A percentile compares a stretch with the other conserved stretches of the same genome.
Evolutionary conservation across 2,329 filamentous ascomycete genomes (phyloP).

Genomic region (Colletotrichum liriopes): DNA sequence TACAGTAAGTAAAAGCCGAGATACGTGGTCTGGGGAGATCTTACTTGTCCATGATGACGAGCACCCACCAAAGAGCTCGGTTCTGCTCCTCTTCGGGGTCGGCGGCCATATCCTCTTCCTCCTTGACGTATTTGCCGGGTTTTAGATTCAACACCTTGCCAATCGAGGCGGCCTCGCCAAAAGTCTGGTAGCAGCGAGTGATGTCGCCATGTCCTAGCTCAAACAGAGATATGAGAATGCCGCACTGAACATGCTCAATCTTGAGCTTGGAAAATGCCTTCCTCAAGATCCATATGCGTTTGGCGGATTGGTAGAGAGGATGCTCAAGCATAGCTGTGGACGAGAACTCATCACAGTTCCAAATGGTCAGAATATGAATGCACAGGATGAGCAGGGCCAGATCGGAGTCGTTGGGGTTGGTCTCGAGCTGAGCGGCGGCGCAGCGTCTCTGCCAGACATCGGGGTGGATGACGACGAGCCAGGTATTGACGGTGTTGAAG

Average conservation of each 20-base stretch:
- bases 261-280: conserved; percentile 54
- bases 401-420: conserved; percentile 47
- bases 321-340: conserved; percentile 58
- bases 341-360: conserved; percentile 53
- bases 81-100: conserved; percentile 56
- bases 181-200: conserved; percentile 58
- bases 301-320: conserved; percentile 56
- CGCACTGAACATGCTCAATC: conserved; percentile 59
- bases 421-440: conserved; percentile 53
- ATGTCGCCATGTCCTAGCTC: conserved; percentile 62
- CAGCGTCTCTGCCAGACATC: conserved; percentile 46
- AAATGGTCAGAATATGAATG: conserved; percentile 60
- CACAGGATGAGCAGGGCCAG: conserved; percentile 59
- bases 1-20: conserved; percentile 15
- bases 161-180: conserved; percentile 58
- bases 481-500: conserved; percentile 59
- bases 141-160: conserved; percentile 54
- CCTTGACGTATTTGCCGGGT: conserved; percentile 55
- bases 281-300: conserved; percentile 56
- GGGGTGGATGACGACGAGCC: conserved; percentile 59
- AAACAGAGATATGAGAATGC: conserved; percentile 59
- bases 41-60: conserved; percentile 62
- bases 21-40: conserved; percentile 38
- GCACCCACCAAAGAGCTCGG: conserved; percentile 60
- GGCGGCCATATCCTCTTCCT: conserved; percentile 49